Conservation (phyloP, 495 filamentous ascomycete genomes). For the Stereocaulon alpinum region DNA sequence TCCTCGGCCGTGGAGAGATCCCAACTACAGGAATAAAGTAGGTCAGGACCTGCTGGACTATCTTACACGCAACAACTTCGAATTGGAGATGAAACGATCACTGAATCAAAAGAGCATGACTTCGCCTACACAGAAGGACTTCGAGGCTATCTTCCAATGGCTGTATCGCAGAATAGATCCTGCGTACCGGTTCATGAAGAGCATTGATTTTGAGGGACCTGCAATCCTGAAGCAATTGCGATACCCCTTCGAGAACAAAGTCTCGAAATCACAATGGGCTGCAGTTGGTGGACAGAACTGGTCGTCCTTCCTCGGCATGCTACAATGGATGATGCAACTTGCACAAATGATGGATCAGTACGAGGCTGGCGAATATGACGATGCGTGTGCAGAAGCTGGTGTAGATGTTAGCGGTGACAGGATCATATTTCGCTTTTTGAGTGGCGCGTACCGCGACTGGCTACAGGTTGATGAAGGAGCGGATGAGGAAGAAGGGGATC, state of each 20-base stretch:
- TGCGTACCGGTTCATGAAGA: slow-evolving; percentile 78
- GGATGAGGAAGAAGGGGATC: slow-evolving; percentile 69
- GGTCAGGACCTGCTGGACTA: slow-evolving; percentile 87
- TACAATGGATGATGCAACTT: slow-evolving; percentile 99
- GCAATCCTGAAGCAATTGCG: slow-evolving; percentile 82
- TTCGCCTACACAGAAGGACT: slow-evolving; percentile 96
- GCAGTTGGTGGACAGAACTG: slow-evolving; percentile 95
- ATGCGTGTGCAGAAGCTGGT: slow-evolving; percentile 76
- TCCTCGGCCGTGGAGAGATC: slow-evolving; percentile 79
- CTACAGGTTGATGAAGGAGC: slow-evolving; percentile 65
- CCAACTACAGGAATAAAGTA: slow-evolving; percentile 67
- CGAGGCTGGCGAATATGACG: slow-evolving; percentile 64
- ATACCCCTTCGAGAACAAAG: slow-evolving; percentile 87
- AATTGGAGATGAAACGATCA: slow-evolving; percentile 92
- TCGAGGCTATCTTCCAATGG: slow-evolving; percentile 94
- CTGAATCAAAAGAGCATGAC: slow-evolving; percentile 78
- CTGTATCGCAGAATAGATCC: slow-evolving; percentile 92
- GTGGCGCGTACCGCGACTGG: slow-evolving; percentile 86
- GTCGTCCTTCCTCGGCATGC: slow-evolving; percentile 81
- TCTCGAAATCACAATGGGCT: slow-evolving; percentile 87
- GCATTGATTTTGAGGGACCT: slow-evolving; percentile 88
- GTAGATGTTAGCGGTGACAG: slow-evolving; percentile 79
- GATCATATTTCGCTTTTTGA: slow-evolving; percentile 87
- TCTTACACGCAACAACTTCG: slow-evolving; percentile 80
- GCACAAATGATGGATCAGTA: slow-evolving; percentile 83